Evolutionary conservation across 305 asterid genomes (phyloP), one percentile per base, ranked within the genome.

Genomic region (Coffea humblotiana): DNA sequence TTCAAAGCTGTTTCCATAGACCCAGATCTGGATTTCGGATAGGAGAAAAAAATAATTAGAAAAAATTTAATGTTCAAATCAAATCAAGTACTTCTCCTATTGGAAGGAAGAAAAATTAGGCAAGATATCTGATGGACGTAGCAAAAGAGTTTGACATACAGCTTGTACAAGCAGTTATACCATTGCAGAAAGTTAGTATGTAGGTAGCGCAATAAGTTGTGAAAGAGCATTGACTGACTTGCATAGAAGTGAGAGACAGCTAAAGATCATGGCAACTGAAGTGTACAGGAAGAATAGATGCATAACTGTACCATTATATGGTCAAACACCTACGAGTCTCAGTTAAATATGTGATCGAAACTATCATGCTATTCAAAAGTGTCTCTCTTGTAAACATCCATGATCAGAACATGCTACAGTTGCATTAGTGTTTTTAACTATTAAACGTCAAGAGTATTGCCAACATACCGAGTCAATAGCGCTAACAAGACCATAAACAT

Each of bases 1-100:
- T 85, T 95, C 99, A 11, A 95, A 93, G 90, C 98, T 93, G 89
- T 91, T 93, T 51, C 98, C 99, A 27, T 93, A 92, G 54, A 95
- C 77, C 99, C 98, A 95, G 80, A 95, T 89, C 98, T 95, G 96
- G 85, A 82, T 43, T 68, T 58, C 2, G n/a, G 58, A 78, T 60
- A 18, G 71, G 18, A 21, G 67, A 29, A 40, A 40, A 79, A 65
- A 73, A 77, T 67, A 51, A 64, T 65, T 73, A 23, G 47, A 58
- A 43, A 71, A 49, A 45, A 6, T 23, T 43, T 25, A 25, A 68
- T 13, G 52, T 29, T 21, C 67, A 0, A 51, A 49, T 37, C 52
- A 19, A 69, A 69, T 35, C 25, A 65, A 65, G 18, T 4, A 40
- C 19, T 63, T 18, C 49, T 37, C 43, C 63, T 40, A 18, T 19